These are phyloP conservation scores for Ziziphus jujuba DNA, from an alignment of 306 rosid genomes.

Conservation along the genomic window DNA sequence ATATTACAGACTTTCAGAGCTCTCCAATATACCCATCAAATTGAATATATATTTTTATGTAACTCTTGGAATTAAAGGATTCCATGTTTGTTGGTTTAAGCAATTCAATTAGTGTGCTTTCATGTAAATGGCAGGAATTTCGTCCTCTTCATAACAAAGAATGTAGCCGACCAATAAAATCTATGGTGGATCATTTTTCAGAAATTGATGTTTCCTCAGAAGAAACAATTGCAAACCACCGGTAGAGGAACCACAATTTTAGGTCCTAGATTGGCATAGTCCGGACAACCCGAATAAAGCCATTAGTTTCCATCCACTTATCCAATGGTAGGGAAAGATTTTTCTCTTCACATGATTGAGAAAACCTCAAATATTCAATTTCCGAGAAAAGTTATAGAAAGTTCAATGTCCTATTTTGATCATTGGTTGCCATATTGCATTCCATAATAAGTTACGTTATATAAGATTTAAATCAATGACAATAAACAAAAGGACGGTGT, in stretches of 20 bases:
- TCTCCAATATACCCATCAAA: no score
- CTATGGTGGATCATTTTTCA: neutral
- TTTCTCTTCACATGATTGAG: slow-evolving; percentile 11
- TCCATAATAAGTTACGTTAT: neutral
- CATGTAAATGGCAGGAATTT: no score
- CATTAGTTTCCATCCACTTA: neutral
- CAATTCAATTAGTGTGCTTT: no score
- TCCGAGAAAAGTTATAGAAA: neutral
- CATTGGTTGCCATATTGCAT: slow-evolving; percentile 2
- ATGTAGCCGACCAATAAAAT: neutral
- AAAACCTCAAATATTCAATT: neutral
- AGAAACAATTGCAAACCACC: neutral
- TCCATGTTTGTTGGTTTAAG: no score
- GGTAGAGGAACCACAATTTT: neutral
- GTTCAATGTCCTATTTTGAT: neutral
- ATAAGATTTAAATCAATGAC: neutral
- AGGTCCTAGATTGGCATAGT: slow-evolving; percentile 6
- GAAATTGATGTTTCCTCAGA: slow-evolving; percentile 4
- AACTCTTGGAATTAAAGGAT: no score
- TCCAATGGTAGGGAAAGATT: slow-evolving; percentile 3
- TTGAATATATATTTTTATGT: no score
- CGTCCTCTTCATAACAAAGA: neutral
- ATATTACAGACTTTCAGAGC: no score
- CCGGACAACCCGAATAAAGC: neutral
- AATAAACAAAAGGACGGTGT: neutral